Evolutionary conservation across 805 yeast species (phyloP), one percentile per base, ranked within the genome.

Genomic region (Barnettozyma wickerhamii): DNA sequence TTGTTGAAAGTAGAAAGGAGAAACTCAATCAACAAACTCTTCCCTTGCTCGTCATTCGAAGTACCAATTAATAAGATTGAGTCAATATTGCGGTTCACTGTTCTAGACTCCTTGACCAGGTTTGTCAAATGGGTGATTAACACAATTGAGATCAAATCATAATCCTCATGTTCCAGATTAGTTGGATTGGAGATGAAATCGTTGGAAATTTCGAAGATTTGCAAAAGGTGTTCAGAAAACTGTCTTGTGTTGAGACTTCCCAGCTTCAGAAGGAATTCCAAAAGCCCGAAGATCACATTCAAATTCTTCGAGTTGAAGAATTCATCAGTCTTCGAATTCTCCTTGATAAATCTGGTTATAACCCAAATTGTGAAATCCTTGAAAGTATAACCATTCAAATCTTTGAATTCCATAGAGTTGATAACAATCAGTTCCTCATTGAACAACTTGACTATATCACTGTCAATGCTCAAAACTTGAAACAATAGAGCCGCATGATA

Each of bases 351-450:
- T 37, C 67, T 73, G 33, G 68, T 57, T 12, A 79, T 45, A 3
- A 75, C 63, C 32, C 66, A 58, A 13, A 80, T 43, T 0, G 79
- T 51, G 19, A 83, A 64, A 7, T 77, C 72, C 48, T 81, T 81
- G 55, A 81, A 84, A 2, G 84, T 79, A 0, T 86, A 75, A 5
- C 63, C 68, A 55, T 66, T 65, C 55, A 69, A 46, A 69, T 64
- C 37, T 66, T 64, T 43, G 64, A 68, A 51, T 68, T 59, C 53
- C 64, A 74, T 13, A 46, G 66, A 69, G 46, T 71, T 80, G 41
- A 80, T 66, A 0, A 76, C 78, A 9, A 81, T 78, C 35, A 81
- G 57, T 46, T 84, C 90, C 20, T 73, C 64, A 19, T 69, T 71
- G 51, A 84, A 72, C 7, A 73, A 59, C 7, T 74, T 75, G 28